Percentiles rank a stretch among this genome's conserved stretches.
Conservation (phyloP, 2,329 filamentous ascomycete species). For the Monosporascus sp. region DNA sequence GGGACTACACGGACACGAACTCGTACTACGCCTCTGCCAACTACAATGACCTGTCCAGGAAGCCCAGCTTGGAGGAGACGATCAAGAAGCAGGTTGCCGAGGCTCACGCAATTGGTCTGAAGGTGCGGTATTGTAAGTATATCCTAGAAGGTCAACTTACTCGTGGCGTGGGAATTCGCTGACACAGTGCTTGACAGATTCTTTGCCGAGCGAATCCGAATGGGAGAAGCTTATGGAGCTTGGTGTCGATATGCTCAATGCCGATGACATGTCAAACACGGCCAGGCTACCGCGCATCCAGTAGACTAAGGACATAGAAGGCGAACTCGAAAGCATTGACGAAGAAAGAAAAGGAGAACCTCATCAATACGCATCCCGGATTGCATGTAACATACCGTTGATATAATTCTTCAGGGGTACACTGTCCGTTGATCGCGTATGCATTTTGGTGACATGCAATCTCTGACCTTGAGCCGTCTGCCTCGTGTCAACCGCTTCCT, state of each 20-base stretch:
- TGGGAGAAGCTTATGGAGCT: constrained; percentile 21
- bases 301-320: neutral
- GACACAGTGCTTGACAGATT: constrained; percentile 11
- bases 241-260: constrained; percentile 23
- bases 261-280: constrained; percentile 20
- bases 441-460: no score
- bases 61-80: constrained; percentile 12
- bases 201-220: constrained; percentile 22
- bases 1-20: constrained; percentile 16
- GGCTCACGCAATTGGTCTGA: constrained; percentile 20
- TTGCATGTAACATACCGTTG: no score
- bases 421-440: no score
- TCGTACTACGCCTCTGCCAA: constrained; percentile 25
- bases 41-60: constrained; percentile 18
- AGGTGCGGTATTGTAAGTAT: constrained; percentile 26
- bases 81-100: constrained; percentile 14
- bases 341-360: no score
- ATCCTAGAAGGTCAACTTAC: no score
- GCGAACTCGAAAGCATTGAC: neutral
- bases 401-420: no score
- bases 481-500: no score
- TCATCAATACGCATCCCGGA: no score
- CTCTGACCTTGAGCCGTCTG: no score
- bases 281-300: constrained; percentile 11
- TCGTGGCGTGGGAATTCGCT: constrained; percentile 1